These are phyloP conservation scores for Fusarium torreyae DNA, from an alignment of 2,329 filamentous ascomycete genomes.

Conservation along the genomic window DNA sequence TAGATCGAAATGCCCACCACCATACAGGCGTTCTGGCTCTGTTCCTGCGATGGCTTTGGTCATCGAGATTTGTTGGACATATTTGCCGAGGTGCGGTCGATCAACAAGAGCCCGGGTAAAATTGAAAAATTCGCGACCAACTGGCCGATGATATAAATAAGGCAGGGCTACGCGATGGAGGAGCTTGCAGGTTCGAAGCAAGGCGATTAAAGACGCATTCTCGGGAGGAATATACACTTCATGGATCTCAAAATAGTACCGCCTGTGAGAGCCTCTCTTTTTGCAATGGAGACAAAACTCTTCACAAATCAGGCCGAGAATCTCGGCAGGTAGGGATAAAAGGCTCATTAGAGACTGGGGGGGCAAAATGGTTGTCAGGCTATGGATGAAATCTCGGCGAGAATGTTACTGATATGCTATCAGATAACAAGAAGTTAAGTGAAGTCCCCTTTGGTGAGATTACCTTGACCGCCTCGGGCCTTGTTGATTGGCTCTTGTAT, in stretches of 20 bases:
- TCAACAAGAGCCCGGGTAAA: background rate
- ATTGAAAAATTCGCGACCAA: fast-evolving
- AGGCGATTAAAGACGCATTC: background rate
- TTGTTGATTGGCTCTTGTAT: too few relatives aligned
- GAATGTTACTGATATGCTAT: background rate
- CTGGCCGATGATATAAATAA: conserved; percentile 1
- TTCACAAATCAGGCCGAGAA: background rate
- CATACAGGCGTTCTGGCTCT: too few relatives aligned
- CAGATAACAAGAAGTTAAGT: background rate
- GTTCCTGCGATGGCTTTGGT: background rate
- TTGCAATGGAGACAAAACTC: background rate
- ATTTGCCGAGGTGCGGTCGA: background rate
- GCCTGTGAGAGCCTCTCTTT: background rate
- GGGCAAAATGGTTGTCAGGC: background rate
- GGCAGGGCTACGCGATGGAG: background rate
- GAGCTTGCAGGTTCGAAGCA: background rate
- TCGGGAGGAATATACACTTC: fast-evolving
- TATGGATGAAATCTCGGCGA: background rate
- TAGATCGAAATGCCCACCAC: too few relatives aligned
- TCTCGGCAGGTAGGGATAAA: background rate
- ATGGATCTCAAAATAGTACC: fast-evolving
- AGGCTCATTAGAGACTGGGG: fast-evolving
- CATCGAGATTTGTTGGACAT: background rate
- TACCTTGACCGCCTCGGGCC: too few relatives aligned
- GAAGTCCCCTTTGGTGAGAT: too few relatives aligned